These are phyloP conservation scores for Acanthamoeba divionensis DNA, from an alignment of 208 protist species.

Conservation along the genomic window DNA sequence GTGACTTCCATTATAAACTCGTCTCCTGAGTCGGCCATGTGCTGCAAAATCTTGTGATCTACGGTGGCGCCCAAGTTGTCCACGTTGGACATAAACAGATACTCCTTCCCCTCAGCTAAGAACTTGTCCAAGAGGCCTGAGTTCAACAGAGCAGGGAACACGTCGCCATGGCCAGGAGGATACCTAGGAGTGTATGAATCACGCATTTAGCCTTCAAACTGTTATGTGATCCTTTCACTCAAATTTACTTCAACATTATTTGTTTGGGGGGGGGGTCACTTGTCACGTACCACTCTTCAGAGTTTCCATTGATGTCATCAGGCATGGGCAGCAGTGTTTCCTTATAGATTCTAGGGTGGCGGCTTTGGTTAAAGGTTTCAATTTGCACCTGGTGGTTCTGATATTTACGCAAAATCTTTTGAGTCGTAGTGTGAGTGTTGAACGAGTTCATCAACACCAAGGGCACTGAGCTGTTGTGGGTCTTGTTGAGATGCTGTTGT, in stretches of 20 bases:
- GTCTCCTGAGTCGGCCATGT: slow-evolving; percentile 82
- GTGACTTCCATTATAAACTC: slow-evolving; percentile 92
- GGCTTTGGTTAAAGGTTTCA: slow-evolving; percentile 82
- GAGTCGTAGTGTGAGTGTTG: slow-evolving; percentile 92
- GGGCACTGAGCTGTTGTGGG: slow-evolving; percentile 85
- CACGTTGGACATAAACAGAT: slow-evolving; percentile 98
- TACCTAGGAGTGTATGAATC: too few species aligned
- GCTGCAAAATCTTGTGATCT: slow-evolving; percentile 84
- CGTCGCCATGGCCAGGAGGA: slow-evolving; percentile 98
- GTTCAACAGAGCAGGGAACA: slow-evolving; percentile 92
- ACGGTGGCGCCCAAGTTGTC: slow-evolving; percentile 98
- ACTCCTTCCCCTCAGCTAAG: slow-evolving; percentile 88
- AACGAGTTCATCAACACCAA: slow-evolving; percentile 99
- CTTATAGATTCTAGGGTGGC: slow-evolving; percentile 80
- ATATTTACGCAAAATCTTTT: slow-evolving; percentile 81
- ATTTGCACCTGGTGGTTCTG: slow-evolving; percentile 72
- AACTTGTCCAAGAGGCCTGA: slow-evolving; percentile 82
- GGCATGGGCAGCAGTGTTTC: slow-evolving; percentile 79
- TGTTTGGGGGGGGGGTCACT: too few species aligned
- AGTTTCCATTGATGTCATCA: slow-evolving; percentile 26
- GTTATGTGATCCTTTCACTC: too few species aligned
- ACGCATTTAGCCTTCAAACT: background rate
- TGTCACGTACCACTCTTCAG: slow-evolving; percentile 44
- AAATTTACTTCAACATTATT: too few species aligned
- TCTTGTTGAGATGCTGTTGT: slow-evolving; percentile 85